These are phyloP conservation scores for Ascochyta fabae DNA, from an alignment of 2,329 filamentous ascomycete species.

Conservation along the genomic window DNA sequence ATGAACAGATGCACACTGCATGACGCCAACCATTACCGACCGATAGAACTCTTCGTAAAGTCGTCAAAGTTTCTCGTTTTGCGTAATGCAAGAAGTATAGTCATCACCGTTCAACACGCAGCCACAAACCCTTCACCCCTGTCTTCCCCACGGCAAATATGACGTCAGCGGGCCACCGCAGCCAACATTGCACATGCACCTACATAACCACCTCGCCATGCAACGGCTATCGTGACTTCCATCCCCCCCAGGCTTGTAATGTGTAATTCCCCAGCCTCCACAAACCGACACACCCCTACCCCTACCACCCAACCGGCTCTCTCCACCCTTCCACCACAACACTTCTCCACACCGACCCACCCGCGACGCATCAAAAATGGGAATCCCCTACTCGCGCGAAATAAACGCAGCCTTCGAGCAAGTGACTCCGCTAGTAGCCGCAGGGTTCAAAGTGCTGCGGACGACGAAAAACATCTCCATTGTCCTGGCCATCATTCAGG, in stretches of 20 bases:
- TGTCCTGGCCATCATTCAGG: slow-evolving; percentile 56
- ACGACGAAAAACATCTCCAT: slow-evolving; percentile 60
- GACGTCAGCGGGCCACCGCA: slow-evolving; percentile 26
- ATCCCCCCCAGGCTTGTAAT: background rate
- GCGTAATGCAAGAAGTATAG: too few relatives aligned
- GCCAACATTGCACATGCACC: background rate
- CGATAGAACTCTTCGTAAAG: too few relatives aligned
- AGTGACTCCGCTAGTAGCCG: slow-evolving; percentile 59
- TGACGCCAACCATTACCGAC: too few relatives aligned
- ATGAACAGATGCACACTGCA: too few relatives aligned
- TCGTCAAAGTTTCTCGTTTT: too few relatives aligned
- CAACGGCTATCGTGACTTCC: background rate
- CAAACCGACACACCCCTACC: background rate
- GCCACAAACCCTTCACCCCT: slow-evolving; percentile 13
- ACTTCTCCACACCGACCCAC: too few relatives aligned
- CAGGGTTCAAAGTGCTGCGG: slow-evolving; percentile 56
- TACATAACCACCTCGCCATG: slow-evolving; percentile 4
- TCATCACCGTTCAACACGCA: too few relatives aligned
- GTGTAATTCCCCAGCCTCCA: background rate
- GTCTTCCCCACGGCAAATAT: slow-evolving; percentile 15
- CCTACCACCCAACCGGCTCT: background rate
- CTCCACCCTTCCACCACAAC: slow-evolving; percentile 1
- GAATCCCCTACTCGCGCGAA: slow-evolving; percentile 60
- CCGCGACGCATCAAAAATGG: slow-evolving; percentile 45
- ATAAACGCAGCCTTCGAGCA: slow-evolving; percentile 61